Evolutionary conservation across 441 rosid species (phyloP), one percentile per base, ranked within the genome.

Genomic region (Melastoma candidum): DNA sequence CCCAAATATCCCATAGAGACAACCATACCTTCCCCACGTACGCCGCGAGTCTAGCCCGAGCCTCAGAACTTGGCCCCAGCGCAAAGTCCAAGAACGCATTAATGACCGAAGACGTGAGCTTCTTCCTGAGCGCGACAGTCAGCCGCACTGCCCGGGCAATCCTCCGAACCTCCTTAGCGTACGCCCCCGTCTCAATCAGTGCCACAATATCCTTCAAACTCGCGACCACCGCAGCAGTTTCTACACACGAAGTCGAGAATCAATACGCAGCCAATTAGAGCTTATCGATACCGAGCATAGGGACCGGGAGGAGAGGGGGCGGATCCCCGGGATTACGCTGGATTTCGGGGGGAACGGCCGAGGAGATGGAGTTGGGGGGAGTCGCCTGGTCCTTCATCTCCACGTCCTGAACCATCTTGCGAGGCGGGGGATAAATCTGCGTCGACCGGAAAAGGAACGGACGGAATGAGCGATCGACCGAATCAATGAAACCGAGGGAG

Each of bases 371-470:
- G 12, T 74, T 74, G n/a, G 81, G 63, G 57, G 79, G 79, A 39
- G 77, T 74, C 3, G 69, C 69, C 22, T 67, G 60, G 14, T 82
- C 83, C 64, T 74, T 74, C 82, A 75, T 77, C 27, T 71, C 89
- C 26, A 79, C 74, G 59, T 79, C 83, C 63, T 75, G 82, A 59
- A 78, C 76, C 89, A 82, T 82, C 69, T 64, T 70, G 12, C 46
- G 8, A 12, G 24, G 69, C n/a, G 25, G 11, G 0, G 54, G 32
- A n/a, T 36, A 43, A 22, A 52, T 52, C 56, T 4, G 26, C 56
- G 22, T 43, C 25, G 1, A 52, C 3, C 12, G 46, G 6, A 32
- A 51, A 44, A 50, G 53, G 9, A 12, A 49, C 3, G 32, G 11
- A 51, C 41, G 39, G 41, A 36, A 6, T 36, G 8, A 36, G 1